These are phyloP conservation scores for Pyrenopolyporus hunteri DNA, from an alignment of 495 filamentous ascomycete species.

Conservation along the genomic window DNA sequence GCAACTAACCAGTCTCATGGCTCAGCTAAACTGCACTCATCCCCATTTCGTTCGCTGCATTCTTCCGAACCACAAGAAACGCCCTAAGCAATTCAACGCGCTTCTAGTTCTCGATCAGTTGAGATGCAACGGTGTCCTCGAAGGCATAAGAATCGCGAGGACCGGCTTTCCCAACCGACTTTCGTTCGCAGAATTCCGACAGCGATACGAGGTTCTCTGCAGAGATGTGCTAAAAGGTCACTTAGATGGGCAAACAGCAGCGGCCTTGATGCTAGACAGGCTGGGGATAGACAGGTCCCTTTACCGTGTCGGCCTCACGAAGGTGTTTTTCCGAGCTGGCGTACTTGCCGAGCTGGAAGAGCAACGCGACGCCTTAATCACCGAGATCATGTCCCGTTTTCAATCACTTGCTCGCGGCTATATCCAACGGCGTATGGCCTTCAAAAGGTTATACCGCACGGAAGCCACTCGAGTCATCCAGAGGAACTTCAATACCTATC, in stretches of 20 bases:
- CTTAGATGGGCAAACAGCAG: conserved; percentile 84
- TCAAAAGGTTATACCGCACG: conserved; percentile 90
- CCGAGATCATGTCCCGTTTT: conserved; percentile 91
- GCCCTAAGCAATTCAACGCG: conserved; percentile 89
- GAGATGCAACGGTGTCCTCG: conserved; percentile 96
- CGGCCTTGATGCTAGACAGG: conserved; percentile 87
- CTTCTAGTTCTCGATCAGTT: conserved; percentile 93
- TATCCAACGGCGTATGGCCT: conserved; percentile 81
- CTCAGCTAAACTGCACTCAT: conserved; percentile 93
- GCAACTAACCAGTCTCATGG: conserved; percentile 92
- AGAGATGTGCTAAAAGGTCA: conserved; percentile 87
- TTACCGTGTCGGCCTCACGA: conserved; percentile 93
- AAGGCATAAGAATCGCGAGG: conserved; percentile 95
- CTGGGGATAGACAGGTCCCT: conserved; percentile 81
- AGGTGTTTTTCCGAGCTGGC: conserved; percentile 97
- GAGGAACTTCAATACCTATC: conserved; percentile 86
- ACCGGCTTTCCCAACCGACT: conserved; percentile 98
- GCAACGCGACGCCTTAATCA: conserved; percentile 87
- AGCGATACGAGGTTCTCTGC: conserved; percentile 97
- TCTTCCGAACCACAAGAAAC: conserved; percentile 97
- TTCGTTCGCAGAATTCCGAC: conserved; percentile 89
- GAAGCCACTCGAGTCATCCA: conserved; percentile 96
- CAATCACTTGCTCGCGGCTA: conserved; percentile 92
- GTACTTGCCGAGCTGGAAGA: conserved; percentile 97
- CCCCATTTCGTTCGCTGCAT: conserved; percentile 99